Percentiles rank a stretch among this genome's conserved stretches.
These are phyloP conservation scores for Juglanconis juglandina DNA, from an alignment of 2,329 filamentous ascomycete genomes.

Conservation along the genomic window DNA sequence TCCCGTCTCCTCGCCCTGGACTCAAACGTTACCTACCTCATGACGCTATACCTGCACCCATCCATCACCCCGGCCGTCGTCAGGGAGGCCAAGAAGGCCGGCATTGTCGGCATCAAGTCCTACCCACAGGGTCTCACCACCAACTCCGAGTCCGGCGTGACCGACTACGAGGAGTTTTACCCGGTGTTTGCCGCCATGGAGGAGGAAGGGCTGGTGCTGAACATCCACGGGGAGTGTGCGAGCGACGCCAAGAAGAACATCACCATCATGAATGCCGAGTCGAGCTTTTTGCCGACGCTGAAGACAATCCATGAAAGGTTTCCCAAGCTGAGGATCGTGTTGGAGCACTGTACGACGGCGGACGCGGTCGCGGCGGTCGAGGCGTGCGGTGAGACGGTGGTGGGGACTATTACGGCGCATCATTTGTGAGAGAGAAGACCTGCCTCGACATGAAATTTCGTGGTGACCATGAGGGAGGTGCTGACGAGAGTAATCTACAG, in stretches of 20 bases:
- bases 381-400: conserved; percentile 73
- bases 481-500: conserved; percentile 1
- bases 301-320: conserved; percentile 70
- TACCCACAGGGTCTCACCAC: conserved; percentile 64
- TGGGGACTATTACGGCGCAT: conserved; percentile 78
- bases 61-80: conserved; percentile 67
- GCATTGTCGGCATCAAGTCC: conserved; percentile 69
- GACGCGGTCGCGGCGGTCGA: conserved; percentile 76
- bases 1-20: conserved; percentile 57
- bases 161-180: conserved; percentile 68
- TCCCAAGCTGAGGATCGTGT: conserved; percentile 65
- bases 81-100: conserved; percentile 66
- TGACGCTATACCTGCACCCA: conserved; percentile 65
- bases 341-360: conserved; percentile 86
- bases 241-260: conserved; percentile 36
- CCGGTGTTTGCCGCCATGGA: conserved; percentile 89
- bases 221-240: conserved; percentile 87
- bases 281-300: conserved; percentile 77
- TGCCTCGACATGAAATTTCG: too few species aligned
- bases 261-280: conserved; percentile 66
- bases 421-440: conserved; percentile 55
- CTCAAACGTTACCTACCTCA: conserved; percentile 64
- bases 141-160: conserved; percentile 66
- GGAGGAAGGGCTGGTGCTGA: conserved; percentile 64
- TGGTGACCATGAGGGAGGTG: neutral